Conservation (phyloP, 2,329 filamentous ascomycete genomes). For the Cladophialophora bantiana region DNA sequence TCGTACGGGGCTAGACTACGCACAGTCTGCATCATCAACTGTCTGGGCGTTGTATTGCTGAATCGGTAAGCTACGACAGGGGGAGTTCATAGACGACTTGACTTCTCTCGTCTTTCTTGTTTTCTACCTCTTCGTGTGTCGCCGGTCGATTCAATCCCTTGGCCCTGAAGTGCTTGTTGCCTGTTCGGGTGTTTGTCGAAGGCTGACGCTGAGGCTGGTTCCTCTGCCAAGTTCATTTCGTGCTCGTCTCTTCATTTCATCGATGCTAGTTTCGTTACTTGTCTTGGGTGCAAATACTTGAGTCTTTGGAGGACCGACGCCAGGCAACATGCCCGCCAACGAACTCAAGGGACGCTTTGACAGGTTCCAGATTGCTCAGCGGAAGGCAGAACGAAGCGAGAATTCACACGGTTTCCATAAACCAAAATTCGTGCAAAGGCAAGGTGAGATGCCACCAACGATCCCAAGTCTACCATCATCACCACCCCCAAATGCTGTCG, state of each 20-base stretch:
- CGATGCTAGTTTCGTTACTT: constrained; percentile 6
- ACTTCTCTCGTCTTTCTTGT: constrained; percentile 8
- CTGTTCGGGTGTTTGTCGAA: background rate
- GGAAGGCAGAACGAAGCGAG: background rate
- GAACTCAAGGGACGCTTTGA: constrained; percentile 2
- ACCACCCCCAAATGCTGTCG: background rate
- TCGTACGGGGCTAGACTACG: background rate
- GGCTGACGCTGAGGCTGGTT: constrained; percentile 16
- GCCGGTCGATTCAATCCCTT: constrained; percentile 7
- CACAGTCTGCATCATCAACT: constrained; percentile 4
- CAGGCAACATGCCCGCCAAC: constrained; percentile 3
- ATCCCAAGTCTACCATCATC: background rate
- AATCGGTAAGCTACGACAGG: constrained; percentile 7
- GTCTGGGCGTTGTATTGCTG: background rate
- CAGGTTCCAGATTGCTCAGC: background rate
- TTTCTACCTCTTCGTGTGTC: background rate
- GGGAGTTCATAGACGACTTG: constrained; percentile 1
- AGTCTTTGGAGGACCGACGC: background rate
- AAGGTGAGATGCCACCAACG: constrained; percentile 10
- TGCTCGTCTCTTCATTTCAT: background rate
- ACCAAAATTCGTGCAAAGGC: constrained; percentile 2
- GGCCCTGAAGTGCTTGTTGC: background rate
- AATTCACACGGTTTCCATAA: background rate
- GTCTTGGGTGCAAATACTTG: background rate
- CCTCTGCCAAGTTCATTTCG: constrained; percentile 12